Conservation (phyloP, 2,329 filamentous ascomycete genomes). For the Piedraia hortae region DNA sequence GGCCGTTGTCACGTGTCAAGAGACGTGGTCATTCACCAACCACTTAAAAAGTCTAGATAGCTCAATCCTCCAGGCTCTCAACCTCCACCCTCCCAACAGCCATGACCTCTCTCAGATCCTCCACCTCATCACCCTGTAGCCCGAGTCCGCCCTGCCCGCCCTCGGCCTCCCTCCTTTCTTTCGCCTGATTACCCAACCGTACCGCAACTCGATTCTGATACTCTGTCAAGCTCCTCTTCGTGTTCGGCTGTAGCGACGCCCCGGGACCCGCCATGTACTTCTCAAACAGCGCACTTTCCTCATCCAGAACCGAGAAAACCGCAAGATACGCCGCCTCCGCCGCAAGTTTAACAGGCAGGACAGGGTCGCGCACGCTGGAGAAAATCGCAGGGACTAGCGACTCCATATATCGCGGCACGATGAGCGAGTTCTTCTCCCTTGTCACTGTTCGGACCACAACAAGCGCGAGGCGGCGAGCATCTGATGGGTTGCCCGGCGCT, state of each 20-base stretch:
- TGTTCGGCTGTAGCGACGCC: constrained; percentile 36
- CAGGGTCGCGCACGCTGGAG: constrained; percentile 60
- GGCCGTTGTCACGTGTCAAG: too few species aligned
- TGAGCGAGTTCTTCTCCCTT: constrained; percentile 49
- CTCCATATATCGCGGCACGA: constrained; percentile 55
- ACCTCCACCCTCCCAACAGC: constrained; percentile 77
- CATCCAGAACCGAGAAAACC: constrained; percentile 69
- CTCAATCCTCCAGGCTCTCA: too few species aligned
- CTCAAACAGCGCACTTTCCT: constrained; percentile 66
- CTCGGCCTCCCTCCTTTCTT: constrained; percentile 74
- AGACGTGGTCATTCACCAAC: too few species aligned
- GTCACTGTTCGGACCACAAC: constrained; percentile 70
- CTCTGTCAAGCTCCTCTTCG: constrained; percentile 76
- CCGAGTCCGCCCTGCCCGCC: constrained; percentile 68
- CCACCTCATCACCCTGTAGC: constrained; percentile 65
- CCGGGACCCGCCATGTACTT: constrained; percentile 54
- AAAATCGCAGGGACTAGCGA: constrained; percentile 67
- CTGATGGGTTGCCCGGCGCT: constrained; percentile 47
- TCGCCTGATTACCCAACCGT: constrained; percentile 58
- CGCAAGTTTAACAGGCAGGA: constrained; percentile 86
- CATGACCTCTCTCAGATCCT: constrained; percentile 91
- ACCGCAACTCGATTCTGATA: constrained; percentile 89
- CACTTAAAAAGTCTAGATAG: too few species aligned
- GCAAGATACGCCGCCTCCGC: constrained; percentile 85
- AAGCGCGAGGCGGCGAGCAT: constrained; percentile 62